Evolutionary conservation across 441 rosid species (phyloP), one percentile per base, ranked within the genome.

Genomic region (Iberis amara): DNA sequence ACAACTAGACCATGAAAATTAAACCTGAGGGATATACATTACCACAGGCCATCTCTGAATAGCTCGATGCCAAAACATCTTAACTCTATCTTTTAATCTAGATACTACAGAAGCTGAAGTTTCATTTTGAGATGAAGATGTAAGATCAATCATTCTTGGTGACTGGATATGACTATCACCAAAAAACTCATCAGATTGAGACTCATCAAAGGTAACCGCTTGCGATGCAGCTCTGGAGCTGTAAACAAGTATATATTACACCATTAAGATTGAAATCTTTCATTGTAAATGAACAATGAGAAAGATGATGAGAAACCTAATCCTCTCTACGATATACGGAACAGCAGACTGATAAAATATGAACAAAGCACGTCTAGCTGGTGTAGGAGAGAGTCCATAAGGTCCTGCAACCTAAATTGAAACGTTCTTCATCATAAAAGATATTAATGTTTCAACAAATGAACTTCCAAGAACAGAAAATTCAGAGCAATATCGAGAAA

Each of bases 351-450:
- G 94, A 49, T 80, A 88, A 23, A 91, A 52, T 45, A 91, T 87
- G 70, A 83, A 88, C 68, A 91, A 85, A 33, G 86, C 79, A 37
- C 91, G 90, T 66, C 94, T 80, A 11, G 98, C 98, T 3, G 95
- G 98, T 26, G 95, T 87, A 7, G 96, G 98, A 18, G 95, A 77
- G 53, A 85, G 91, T 30, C 89, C 80, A 58, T 77, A 73, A 30
- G 77, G 74, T 60, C 94, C 94, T 40, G 88, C 72, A 69, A 88
- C 91, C 96, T 85, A 62, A 35, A 42, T 14, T 49, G 43, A 50
- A 65, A 13, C 47, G 42, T 40, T 35, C 50, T 41, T 28, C 35
- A 57, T 60, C 57, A 61, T 32, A 35, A 48, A 54, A 12, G 27
- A 44, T 4, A 23, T 21, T 2, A 61, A 14, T 27, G 18, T 11